phyloP scores from a whole-genome alignment of 495 filamentous ascomycete genomes.

The Lichenothelia convexa region DNA sequence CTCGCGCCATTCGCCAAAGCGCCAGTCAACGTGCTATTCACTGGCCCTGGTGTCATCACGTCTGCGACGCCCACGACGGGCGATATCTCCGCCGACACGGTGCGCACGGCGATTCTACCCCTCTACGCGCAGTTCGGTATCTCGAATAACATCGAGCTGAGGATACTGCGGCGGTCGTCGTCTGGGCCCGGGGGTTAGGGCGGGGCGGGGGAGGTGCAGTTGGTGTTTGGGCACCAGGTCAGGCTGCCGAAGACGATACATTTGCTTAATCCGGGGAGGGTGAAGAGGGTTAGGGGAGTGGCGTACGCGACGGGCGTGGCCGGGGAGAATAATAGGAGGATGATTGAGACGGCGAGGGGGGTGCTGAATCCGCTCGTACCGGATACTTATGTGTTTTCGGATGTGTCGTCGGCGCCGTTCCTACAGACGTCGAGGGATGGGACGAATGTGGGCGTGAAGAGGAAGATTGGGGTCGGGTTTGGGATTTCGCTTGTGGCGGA shows the following conservation, averaged over 20 bases:
- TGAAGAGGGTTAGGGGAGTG: constrained; percentile 80
- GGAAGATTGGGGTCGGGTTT: constrained; percentile 68
- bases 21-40: constrained; percentile 71
- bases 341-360: constrained; percentile 80
- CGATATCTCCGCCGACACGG: constrained; percentile 78
- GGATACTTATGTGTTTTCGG: constrained; percentile 75
- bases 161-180: constrained; percentile 64
- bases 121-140: constrained; percentile 83
- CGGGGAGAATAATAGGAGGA: constrained; percentile 78
- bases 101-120: constrained; percentile 82
- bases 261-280: constrained; percentile 61
- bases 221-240: constrained; percentile 81
- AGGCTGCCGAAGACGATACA: constrained; percentile 89
- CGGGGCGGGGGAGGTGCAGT: constrained; percentile 78
- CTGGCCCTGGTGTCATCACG: constrained; percentile 87
- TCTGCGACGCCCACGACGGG: constrained; percentile 50
- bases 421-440: constrained; percentile 39
- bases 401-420: constrained; percentile 54
- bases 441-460: constrained; percentile 39
- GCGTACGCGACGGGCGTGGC: constrained; percentile 82
- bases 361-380: constrained; percentile 68
- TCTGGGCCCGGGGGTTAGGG: constrained; percentile 51
- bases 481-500: constrained; percentile 82
- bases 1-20: constrained; percentile 86
- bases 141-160: constrained; percentile 66